A percentile compares a stretch with the other conserved stretches of the same genome.
These are phyloP conservation scores for Austroboletus eburneus DNA, from an alignment of 768 basidiomycete genomes.

Conservation along the genomic window DNA sequence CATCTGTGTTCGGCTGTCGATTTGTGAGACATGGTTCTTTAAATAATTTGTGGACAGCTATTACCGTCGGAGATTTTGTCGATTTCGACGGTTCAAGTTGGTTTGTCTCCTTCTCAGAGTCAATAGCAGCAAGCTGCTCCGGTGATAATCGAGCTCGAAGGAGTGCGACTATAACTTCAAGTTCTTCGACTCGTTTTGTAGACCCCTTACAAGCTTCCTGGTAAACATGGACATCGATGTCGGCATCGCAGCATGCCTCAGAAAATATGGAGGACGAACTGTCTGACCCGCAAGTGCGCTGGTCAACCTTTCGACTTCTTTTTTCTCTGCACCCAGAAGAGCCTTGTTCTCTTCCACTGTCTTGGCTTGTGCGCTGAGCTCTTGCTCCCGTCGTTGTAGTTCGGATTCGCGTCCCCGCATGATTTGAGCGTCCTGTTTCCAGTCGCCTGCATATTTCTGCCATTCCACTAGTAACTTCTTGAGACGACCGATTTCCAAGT, in stretches of 20 bases:
- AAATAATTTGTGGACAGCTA: background rate
- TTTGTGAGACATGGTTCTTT: constrained; percentile 4
- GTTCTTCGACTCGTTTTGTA: constrained; percentile 12
- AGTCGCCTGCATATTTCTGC: constrained; percentile 23
- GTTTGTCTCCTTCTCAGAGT: background rate
- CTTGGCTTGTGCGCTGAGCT: constrained; percentile 9
- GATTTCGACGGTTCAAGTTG: constrained; percentile 1
- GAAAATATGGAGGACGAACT: constrained; percentile 13
- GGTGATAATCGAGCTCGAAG: constrained; percentile 17
- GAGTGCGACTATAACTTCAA: constrained; percentile 13
- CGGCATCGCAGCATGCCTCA: background rate
- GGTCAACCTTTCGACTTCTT: constrained; percentile 11
- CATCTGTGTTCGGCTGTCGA: constrained; percentile 7
- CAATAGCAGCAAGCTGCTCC: constrained; percentile 19
- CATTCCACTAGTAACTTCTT: constrained; percentile 19
- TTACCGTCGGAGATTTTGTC: constrained; percentile 11
- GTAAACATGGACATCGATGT: constrained; percentile 2
- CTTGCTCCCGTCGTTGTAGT: constrained; percentile 8
- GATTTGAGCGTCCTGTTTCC: constrained; percentile 21
- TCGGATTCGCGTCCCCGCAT: constrained; percentile 10
- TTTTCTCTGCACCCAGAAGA: constrained; percentile 12
- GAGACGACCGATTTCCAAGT: constrained; percentile 17
- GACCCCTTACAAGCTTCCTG: constrained; percentile 15
- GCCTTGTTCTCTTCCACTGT: constrained; percentile 6
- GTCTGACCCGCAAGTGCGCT: constrained; percentile 18